Percentiles rank a stretch among this genome's conserved stretches.
Conservation (phyloP, 345 rosid species). For the Psidium guajava region DNA sequence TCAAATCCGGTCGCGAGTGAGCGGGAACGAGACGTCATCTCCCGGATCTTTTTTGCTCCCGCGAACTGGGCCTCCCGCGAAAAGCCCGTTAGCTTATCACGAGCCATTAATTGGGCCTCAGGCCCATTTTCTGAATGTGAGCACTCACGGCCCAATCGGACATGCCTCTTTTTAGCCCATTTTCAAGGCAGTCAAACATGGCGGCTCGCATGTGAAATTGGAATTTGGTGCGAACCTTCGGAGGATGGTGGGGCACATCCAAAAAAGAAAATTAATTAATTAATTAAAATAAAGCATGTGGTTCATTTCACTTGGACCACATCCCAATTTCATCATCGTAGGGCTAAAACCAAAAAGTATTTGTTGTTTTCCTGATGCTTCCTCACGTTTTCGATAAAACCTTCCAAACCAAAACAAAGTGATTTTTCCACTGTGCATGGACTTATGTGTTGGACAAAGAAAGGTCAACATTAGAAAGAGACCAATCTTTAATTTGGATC, state of each 20-base stretch:
- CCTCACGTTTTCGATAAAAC: no score
- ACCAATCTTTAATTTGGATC: neutral
- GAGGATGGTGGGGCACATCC: neutral
- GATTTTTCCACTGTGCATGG: neutral
- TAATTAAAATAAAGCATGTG: neutral
- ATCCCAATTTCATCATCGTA: no score
- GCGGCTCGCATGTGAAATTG: neutral
- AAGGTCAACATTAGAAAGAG: neutral
- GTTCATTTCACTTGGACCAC: neutral
- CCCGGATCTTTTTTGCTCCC: neutral
- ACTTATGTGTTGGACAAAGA: neutral
- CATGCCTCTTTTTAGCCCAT: neutral
- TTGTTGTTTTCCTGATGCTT: no score
- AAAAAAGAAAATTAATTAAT: neutral
- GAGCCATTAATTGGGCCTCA: neutral
- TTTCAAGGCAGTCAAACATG: neutral
- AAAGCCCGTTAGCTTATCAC: neutral
- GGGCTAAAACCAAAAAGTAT: no score
- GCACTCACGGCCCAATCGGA: neutral
- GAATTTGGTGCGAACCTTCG: neutral
- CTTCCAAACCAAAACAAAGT: no score
- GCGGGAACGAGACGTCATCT: neutral
- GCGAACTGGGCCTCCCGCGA: neutral
- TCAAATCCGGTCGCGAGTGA: neutral
- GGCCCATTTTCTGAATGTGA: neutral